phyloP scores from a whole-genome alignment of 257 asterid genomes.

The Solanum pinnatisectum region DNA sequence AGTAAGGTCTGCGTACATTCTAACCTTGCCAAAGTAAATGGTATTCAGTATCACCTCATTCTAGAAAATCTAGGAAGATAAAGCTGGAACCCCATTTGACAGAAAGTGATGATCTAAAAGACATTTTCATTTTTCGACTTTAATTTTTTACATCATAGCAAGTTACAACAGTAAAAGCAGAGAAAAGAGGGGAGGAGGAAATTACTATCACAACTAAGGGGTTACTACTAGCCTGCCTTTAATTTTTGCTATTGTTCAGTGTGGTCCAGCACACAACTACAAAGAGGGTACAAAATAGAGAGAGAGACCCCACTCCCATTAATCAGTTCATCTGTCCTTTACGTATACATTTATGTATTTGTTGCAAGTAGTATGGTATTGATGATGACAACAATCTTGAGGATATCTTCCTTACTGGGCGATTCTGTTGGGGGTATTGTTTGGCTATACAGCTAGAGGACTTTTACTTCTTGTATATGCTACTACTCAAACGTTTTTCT shows the following conservation, averaged over 20 bases:
- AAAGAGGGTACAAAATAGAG: slow-evolving; percentile 12
- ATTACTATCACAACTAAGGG: background rate
- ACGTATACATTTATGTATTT: slow-evolving; percentile 61
- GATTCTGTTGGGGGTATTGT: slow-evolving; percentile 29
- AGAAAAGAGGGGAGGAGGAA: background rate
- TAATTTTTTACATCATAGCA: background rate
- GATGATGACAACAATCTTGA: slow-evolving; percentile 60
- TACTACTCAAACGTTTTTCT: slow-evolving; percentile 59
- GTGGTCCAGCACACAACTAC: slow-evolving; percentile 58
- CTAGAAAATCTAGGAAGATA: background rate
- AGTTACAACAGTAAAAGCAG: background rate
- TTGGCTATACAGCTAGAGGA: slow-evolving; percentile 27
- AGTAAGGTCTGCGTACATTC: background rate
- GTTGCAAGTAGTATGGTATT: slow-evolving; percentile 53
- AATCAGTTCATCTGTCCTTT: slow-evolving; percentile 70
- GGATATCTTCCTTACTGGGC: slow-evolving; percentile 36
- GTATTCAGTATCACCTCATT: background rate
- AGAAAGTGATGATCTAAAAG: background rate
- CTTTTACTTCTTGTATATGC: background rate
- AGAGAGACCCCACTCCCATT: slow-evolving; percentile 54
- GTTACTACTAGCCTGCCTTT: background rate
- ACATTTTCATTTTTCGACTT: background rate
- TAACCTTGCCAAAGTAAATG: background rate
- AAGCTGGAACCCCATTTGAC: background rate
- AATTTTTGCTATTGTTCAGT: slow-evolving; percentile 1